phyloP scores from a whole-genome alignment of 2,329 filamentous ascomycete species.

The Colletotrichum sp. region DNA sequence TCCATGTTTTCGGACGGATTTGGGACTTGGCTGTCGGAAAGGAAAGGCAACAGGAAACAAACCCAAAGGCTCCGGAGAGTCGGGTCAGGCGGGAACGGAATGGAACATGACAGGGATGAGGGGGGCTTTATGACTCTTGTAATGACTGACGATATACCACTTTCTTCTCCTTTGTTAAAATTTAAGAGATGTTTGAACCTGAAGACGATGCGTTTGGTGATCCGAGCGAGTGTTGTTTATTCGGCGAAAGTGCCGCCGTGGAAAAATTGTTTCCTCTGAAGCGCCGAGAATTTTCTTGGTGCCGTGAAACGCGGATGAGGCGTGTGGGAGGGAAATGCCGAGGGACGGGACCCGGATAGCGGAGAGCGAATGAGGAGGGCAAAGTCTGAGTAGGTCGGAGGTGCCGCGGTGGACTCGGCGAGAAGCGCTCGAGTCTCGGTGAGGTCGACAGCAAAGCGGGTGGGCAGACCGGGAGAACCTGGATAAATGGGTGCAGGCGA shows the following conservation, averaged over 20 bases:
- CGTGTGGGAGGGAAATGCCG: neutral
- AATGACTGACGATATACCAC: constrained; percentile 17
- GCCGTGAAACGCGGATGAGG: neutral
- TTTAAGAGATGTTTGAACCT: neutral
- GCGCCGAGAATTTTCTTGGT: neutral
- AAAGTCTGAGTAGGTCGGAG: neutral
- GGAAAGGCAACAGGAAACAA: constrained; percentile 2
- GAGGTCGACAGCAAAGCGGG: neutral
- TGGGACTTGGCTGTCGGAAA: constrained; percentile 14
- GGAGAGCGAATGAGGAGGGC: neutral
- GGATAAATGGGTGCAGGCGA: neutral
- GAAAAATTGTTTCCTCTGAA: neutral
- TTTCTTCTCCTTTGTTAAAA: neutral
- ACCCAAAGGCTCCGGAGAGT: neutral
- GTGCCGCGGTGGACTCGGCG: neutral
- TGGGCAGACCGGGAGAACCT: neutral
- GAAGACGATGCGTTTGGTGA: neutral
- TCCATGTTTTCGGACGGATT: neutral
- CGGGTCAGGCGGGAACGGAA: neutral
- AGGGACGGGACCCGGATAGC: neutral
- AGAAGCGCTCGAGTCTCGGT: neutral
- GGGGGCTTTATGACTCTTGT: constrained; percentile 9
- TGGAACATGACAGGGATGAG: neutral
- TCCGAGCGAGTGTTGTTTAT: neutral
- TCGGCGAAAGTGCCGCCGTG: neutral